Evolutionary conservation across 2,329 filamentous ascomycete genomes (phyloP).

Genomic region (Penicillium frequentans): DNA sequence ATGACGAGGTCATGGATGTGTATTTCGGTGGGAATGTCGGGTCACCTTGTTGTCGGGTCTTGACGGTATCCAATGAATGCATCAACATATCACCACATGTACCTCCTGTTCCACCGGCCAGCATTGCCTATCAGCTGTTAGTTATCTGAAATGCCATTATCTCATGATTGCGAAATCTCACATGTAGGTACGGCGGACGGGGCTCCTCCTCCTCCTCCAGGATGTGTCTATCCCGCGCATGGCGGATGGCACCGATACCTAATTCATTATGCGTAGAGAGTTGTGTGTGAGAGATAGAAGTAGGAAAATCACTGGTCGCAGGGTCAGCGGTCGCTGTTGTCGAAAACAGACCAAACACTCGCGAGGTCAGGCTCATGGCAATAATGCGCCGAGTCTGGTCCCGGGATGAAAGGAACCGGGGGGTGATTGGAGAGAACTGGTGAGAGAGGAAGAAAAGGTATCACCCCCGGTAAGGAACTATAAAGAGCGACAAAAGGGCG

Average conservation of each 20-base stretch:
- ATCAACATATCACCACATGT: constrained; percentile 95
- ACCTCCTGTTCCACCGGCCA: constrained; percentile 89
- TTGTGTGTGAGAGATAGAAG: constrained; percentile 18
- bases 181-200: constrained; percentile 64
- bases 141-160: background rate
- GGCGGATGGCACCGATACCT: constrained; percentile 3
- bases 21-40: constrained; percentile 92
- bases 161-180: constrained; percentile 41
- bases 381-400: constrained; percentile 29
- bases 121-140: constrained; percentile 69
- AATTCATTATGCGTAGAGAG: constrained; percentile 15
- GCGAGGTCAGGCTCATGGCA: constrained; percentile 61
- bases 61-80: constrained; percentile 98
- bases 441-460: constrained; percentile 8
- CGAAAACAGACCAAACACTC: constrained; percentile 54
- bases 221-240: constrained; percentile 39
- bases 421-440: constrained; percentile 26
- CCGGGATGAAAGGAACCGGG: constrained; percentile 32
- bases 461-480: constrained; percentile 14
- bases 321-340: constrained; percentile 36
- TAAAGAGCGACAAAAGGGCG: constrained; percentile 20
- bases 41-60: constrained; percentile 96
- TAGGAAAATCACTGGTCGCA: constrained; percentile 29
- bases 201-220: constrained; percentile 54
- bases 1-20: constrained; percentile 83